Evolutionary conservation across 306 rosid species (phyloP), one percentile per base, ranked within the genome.

Genomic region (Spatholobus suberectus): DNA sequence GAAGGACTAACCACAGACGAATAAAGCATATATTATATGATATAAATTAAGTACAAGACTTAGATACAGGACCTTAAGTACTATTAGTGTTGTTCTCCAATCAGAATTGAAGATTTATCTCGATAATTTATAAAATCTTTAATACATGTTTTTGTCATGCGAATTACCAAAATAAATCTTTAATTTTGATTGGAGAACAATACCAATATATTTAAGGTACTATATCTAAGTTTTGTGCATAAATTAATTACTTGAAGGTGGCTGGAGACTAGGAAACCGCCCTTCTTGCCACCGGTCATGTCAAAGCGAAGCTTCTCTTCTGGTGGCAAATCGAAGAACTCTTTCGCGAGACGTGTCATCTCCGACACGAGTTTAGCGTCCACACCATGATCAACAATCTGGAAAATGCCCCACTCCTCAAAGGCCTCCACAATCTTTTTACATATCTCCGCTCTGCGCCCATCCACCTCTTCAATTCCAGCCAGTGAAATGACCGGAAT

Each of bases 251-350:
- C 97, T 75, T 92, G 90, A 6, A 94, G 89, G 62, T 92, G 98
- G 85, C 97, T 94, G 55, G 98, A 94, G 81, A 94, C 95, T 23
- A 89, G 81, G 85, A 94, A 94, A 2, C 97, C 98, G 1, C 97
- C 98, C 81, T 88, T 94, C 77, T 92, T 92, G 86, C 94, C 97
- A 12, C 97, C 92, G 51, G 97, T 40, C 95, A 94, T 94, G 77
- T 92, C 92, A 23, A 84, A 94, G 0, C 95, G 90, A 58, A 94
- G 95, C 84, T 94, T 94, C 40, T 92, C 97, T 62, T 90, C 90
- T 0, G 91, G 88, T 0, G 97, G 88, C 38, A 90, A 23, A 2
- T 87, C 90, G 24, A 92, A 91, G 86, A 94, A 94, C 0, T 89
- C 88, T 32, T 72, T 57, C 3, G 95, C 90, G 1, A 92, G 90